Evolutionary conservation across 1,284 basidiomycete species (phyloP), one percentile per base, ranked within the genome.

Genomic region (Boletus semigastroideus): DNA sequence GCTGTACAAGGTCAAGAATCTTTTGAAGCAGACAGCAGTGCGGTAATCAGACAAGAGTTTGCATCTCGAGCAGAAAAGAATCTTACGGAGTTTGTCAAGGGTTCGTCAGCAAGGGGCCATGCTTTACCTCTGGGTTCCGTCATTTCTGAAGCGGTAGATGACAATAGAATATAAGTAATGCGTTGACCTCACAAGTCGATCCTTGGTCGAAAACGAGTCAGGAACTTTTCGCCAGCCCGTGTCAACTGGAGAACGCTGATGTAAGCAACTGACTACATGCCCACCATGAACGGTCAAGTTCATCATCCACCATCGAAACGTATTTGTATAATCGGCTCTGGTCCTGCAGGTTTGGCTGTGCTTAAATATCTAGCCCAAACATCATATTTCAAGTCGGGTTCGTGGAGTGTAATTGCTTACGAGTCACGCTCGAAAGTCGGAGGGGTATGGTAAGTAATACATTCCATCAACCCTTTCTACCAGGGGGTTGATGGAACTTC

Each of bases 11-110:
- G 63, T 95, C 93, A 53, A 96, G 79, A 66, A 95, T 93, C 92
- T 94, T 65, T 52, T 20, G 27, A 27, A 34, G 39, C 22, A 48
- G 25, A 39, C 6, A 49, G 20, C 41, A 42, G 33, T 36, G 11
- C 2, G 43, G 51, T 14, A 14, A 40, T 49, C 36, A 61, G 20
- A 30, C 20, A 48, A 36, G 16, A 3, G 16, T 2, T 33, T 17
- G 38, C 17, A 10, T 36, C 17, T 4, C 25, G 36, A 33, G 36
- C 33, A 39, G 30, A 46, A 37, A 53, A 25, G 39, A 48, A 58
- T 73, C 85, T 62, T 64, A 98, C 96, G 71, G 92, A 86, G 82
- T 98, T 98, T 69, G 95, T 98, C 64, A 99, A 81, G 45, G 84
- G 78, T 42, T 94, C 87, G 63, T 90, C 83, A 59, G 97, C 93